Evolutionary conservation across 108 stramenopile genomes (phyloP).

Genomic region (Skeletonema tropicum): DNA sequence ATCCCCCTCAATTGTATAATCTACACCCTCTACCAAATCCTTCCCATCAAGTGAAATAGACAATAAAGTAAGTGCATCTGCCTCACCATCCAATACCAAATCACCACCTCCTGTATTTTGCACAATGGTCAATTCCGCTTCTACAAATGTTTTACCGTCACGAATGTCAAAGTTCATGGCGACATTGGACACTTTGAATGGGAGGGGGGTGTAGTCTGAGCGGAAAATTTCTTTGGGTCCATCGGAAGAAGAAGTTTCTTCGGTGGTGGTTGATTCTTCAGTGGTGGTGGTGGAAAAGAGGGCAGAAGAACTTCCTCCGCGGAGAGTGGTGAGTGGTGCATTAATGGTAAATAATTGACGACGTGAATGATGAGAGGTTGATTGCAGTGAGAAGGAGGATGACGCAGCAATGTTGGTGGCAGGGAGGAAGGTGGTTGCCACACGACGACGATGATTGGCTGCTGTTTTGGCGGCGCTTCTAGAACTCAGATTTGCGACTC

Average conservation of each 20-base stretch:
- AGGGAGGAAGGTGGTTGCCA: not conserved
- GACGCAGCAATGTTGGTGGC: not conserved
- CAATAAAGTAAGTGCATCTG: conserved; percentile 56
- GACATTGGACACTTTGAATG: conserved; percentile 59
- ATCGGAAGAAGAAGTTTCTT: not conserved
- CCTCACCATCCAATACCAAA: conserved; percentile 89
- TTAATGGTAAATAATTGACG: not conserved
- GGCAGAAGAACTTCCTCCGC: not conserved
- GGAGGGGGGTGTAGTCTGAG: conserved; percentile 66
- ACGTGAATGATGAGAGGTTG: not conserved
- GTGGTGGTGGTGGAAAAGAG: not conserved
- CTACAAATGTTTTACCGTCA: conserved; percentile 71
- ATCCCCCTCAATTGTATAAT: conserved; percentile 63
- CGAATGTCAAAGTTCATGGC: conserved; percentile 77
- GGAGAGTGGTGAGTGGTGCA: not conserved
- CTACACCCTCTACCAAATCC: conserved; percentile 48
- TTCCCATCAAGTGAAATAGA: conserved; percentile 56
- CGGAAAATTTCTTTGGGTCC: conserved; percentile 75
- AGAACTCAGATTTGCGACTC: not conserved
- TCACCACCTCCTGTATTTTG: conserved; percentile 30
- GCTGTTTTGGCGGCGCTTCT: not conserved
- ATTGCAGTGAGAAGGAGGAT: not conserved
- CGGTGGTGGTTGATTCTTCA: not conserved
- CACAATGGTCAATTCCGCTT: conserved; percentile 14
- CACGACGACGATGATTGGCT: not conserved